phyloP scores from a whole-genome alignment of 331 rosid species.

The Phaseolus coccineus region DNA sequence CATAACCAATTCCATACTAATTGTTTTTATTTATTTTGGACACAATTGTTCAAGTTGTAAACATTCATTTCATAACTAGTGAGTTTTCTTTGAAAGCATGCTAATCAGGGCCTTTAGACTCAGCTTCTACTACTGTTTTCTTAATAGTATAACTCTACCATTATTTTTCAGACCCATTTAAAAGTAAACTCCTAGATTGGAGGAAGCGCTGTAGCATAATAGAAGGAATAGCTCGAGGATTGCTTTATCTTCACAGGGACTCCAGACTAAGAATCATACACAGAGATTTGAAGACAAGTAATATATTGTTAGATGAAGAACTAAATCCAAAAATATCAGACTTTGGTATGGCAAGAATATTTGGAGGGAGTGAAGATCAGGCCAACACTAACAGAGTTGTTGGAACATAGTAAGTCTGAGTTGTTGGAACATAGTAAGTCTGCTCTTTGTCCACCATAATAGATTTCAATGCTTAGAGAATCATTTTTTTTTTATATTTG shows the following conservation, averaged over 20 bases:
- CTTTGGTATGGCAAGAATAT: conserved; percentile 48
- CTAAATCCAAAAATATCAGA: conserved; percentile 48
- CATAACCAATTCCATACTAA: no score
- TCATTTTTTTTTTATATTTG: neutral
- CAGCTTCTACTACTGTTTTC: neutral
- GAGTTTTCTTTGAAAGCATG: neutral
- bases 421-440: conserved; percentile 47
- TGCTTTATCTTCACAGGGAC: conserved; percentile 47
- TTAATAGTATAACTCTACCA: neutral
- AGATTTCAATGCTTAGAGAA: neutral
- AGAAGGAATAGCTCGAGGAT: conserved; percentile 46
- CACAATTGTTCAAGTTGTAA: neutral
- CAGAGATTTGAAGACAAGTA: conserved; percentile 44
- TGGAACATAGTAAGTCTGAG: conserved; percentile 46
- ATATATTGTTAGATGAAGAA: conserved; percentile 38
- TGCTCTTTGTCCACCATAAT: neutral
- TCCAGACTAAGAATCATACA: conserved; percentile 43
- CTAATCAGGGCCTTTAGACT: neutral
- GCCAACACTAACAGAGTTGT: conserved; percentile 41
- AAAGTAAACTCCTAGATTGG: conserved; percentile 38
- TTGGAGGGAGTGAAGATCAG: conserved; percentile 38
- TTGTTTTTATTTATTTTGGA: no score
- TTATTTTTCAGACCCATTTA: neutral
- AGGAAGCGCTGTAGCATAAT: conserved; percentile 16
- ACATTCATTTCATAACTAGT: neutral